Evolutionary conservation across 495 filamentous ascomycete species (phyloP).

Genomic region (Neurospora tetraspora): DNA sequence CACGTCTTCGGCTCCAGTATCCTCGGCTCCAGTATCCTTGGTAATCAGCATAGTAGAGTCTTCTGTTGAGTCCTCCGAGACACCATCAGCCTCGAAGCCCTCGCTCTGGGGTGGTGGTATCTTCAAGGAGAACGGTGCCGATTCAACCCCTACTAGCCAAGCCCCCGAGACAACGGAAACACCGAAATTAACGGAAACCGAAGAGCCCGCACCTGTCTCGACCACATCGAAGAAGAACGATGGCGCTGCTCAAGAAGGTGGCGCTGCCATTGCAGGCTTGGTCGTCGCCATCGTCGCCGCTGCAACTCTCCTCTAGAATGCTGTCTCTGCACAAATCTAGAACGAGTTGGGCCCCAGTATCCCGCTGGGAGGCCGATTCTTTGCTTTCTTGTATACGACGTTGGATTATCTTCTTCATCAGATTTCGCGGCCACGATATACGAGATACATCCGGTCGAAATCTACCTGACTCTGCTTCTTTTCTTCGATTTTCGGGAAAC

Average conservation of each 20-base stretch:
- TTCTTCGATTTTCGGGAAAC: neutral
- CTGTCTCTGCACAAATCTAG: neutral
- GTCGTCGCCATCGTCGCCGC: slow-evolving; percentile 39
- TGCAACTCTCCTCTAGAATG: slow-evolving; percentile 27
- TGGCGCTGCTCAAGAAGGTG: slow-evolving; percentile 26
- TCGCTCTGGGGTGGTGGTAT: slow-evolving; percentile 15
- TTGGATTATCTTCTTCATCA: neutral
- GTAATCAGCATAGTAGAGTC: neutral
- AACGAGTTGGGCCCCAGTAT: neutral
- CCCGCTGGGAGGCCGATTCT: neutral
- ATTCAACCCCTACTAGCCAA: neutral
- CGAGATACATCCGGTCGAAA: neutral
- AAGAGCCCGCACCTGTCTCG: slow-evolving; percentile 3
- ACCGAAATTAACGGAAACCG: neutral
- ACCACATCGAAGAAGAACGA: slow-evolving; percentile 28
- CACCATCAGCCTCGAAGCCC: slow-evolving; percentile 4
- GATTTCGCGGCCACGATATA: neutral
- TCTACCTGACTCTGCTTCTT: neutral
- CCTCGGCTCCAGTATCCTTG: neutral
- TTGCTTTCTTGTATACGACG: neutral
- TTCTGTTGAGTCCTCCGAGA: slow-evolving; percentile 3
- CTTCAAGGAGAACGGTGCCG: slow-evolving; percentile 24
- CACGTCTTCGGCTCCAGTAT: slow-evolving; percentile 5
- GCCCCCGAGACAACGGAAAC: neutral
- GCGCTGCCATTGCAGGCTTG: slow-evolving; percentile 34